phyloP scores from a whole-genome alignment of 768 basidiomycete genomes.

The Tricholomella constricta region DNA sequence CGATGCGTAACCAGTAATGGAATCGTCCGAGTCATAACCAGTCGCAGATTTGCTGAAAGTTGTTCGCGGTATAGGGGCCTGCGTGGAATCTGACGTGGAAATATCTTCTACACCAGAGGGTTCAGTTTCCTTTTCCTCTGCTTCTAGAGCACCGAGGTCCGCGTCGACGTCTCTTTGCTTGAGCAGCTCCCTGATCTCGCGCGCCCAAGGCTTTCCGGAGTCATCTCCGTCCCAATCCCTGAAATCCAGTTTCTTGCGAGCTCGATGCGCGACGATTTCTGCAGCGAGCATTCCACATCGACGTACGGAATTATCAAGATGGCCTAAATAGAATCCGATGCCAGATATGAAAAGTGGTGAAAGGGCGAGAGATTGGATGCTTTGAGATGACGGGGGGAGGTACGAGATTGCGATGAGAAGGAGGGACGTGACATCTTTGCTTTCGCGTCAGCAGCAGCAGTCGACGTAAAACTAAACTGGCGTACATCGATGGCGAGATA shows the following conservation, averaged over 20 bases:
- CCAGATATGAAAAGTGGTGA: constrained; percentile 66
- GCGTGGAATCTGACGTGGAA: not conserved
- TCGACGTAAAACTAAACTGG: not conserved
- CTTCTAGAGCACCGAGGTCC: constrained; percentile 24
- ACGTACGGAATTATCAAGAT: constrained; percentile 74
- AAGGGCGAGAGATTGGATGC: constrained; percentile 47
- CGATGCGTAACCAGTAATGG: constrained; percentile 80
- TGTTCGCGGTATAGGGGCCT: constrained; percentile 17
- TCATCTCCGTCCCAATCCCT: constrained; percentile 82
- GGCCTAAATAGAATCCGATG: constrained; percentile 75
- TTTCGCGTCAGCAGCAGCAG: not conserved
- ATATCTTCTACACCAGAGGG: not conserved
- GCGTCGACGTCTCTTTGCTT: constrained; percentile 54
- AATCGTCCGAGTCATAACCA: constrained; percentile 79
- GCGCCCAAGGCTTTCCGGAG: constrained; percentile 64
- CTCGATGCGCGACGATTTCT: constrained; percentile 68
- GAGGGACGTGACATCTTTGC: constrained; percentile 69
- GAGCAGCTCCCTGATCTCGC: constrained; percentile 57
- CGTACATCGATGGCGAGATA: constrained; percentile 77
- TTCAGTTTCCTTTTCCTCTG: not conserved
- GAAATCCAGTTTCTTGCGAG: constrained; percentile 73
- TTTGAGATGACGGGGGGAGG: constrained; percentile 52
- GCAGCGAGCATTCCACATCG: constrained; percentile 92
- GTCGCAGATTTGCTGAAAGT: constrained; percentile 20
- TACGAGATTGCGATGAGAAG: constrained; percentile 67